Evolutionary conservation across 2,329 filamentous ascomycete genomes (phyloP), one percentile per base, ranked within the genome.

Genomic region (Epichloe brachyelytri): DNA sequence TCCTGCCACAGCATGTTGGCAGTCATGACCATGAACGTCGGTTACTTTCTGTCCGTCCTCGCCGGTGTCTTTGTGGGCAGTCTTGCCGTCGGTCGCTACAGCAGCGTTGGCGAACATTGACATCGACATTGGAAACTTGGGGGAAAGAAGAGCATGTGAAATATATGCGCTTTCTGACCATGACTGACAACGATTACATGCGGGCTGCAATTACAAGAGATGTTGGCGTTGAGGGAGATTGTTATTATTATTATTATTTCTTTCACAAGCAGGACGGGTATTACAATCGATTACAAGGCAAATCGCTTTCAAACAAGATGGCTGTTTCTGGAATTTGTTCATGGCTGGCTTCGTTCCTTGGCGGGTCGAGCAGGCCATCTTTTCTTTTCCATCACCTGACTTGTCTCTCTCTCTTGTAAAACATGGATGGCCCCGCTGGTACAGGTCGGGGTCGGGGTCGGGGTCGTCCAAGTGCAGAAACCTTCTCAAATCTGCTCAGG

Each of bases 11-110:
- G 89, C 53, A 95, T 95, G 89, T 71, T 95, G 69, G 87, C 86
- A 14, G 85, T 94, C 63, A 95, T 93, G 88, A 90, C 86, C 1
- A 80, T 88, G 72, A 93, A 93, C 59, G 78, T 91, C 15, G 88
- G 87, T 12, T 93, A 93, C 64, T 91, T 91, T 65, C 68, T 88
- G 50, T 89, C 86, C 0, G 77, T 90, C n/a, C 74, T 93, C 6
- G 82, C 75, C 1, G 87, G 87, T 37, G 78, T 85, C 2, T 96
- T 97, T 62, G 63, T 94, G n/a, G 91, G 91, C 22, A 93, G 93
- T 64, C 69, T 97, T 43, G 77, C 80, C 0, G 77, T 93, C 54
- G 88, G 89, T 33, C 79, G 89, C 56, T 93, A 82, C 59, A 72
- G 71, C 30, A 62, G 71, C 43, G 57, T 69, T 20, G 66, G 68